phyloP scores from a whole-genome alignment of 306 rosid species.

The Carpinus viminea region DNA sequence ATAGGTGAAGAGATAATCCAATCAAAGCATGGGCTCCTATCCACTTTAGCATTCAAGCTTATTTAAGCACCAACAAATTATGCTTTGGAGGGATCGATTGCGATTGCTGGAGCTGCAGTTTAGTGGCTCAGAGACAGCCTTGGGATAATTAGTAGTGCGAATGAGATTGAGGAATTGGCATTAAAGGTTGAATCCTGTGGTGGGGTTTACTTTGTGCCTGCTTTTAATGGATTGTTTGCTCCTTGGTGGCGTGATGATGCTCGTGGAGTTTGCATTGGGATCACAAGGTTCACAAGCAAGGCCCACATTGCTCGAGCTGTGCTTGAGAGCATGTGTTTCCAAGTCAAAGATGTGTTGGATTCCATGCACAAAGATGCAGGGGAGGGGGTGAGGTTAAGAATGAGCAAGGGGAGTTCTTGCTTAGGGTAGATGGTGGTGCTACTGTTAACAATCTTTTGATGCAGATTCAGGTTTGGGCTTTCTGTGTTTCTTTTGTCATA shows the following conservation, averaged over 20 bases:
- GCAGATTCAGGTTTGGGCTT: slow-evolving; percentile 85
- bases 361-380: slow-evolving; percentile 77
- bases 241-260: slow-evolving; percentile 99
- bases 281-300: slow-evolving; percentile 77
- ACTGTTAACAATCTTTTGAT: slow-evolving; percentile 71
- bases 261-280: slow-evolving; percentile 82
- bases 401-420: slow-evolving; percentile 48
- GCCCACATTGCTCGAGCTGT: slow-evolving; percentile 88
- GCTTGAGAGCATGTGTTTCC: slow-evolving; percentile 83
- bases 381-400: slow-evolving; percentile 33
- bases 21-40: slow-evolving; percentile 80
- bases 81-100: slow-evolving; percentile 93
- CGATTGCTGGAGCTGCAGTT: slow-evolving; percentile 97
- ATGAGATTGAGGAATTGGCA: slow-evolving; percentile 71
- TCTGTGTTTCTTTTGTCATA: slow-evolving; percentile 12
- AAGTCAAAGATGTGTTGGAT: slow-evolving; percentile 83
- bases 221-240: slow-evolving; percentile 88
- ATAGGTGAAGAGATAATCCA: slow-evolving; percentile 60
- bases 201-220: slow-evolving; percentile 90
- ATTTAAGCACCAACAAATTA: slow-evolving; percentile 59
- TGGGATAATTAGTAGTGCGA: slow-evolving; percentile 60
- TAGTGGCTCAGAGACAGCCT: slow-evolving; percentile 95
- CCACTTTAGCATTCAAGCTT: slow-evolving; percentile 82
- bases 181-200: slow-evolving; percentile 58
- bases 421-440: slow-evolving; percentile 93